phyloP scores from a whole-genome alignment of 2,329 filamentous ascomycete genomes.

The Pestalotiopsis sp. region DNA sequence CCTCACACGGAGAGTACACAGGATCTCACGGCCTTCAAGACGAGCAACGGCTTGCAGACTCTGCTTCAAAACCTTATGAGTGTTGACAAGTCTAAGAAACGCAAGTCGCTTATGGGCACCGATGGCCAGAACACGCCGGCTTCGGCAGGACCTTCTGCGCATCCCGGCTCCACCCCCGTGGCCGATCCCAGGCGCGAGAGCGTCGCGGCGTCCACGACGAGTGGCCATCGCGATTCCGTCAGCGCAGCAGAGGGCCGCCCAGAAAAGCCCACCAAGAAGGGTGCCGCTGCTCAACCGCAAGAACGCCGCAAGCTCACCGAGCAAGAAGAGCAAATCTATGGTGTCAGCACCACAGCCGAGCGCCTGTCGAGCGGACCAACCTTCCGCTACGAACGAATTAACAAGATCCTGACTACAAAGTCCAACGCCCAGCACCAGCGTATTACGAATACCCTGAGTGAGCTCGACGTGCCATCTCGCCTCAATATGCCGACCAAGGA shows the following conservation, averaged over 20 bases:
- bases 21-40: conserved; percentile 78
- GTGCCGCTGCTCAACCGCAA: conserved; percentile 40
- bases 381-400: conserved; percentile 84
- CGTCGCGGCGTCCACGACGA: conserved; percentile 47
- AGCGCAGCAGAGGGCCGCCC: conserved; percentile 40
- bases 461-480: conserved; percentile 71
- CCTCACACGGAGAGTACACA: conserved; percentile 60
- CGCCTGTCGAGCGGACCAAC: conserved; percentile 83
- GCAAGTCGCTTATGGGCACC: conserved; percentile 66
- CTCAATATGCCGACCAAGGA: conserved; percentile 75
- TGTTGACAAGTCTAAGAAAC: conserved; percentile 88
- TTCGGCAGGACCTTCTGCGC: conserved; percentile 33
- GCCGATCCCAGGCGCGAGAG: conserved; percentile 54
- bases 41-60: conserved; percentile 76
- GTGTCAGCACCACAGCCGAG: conserved; percentile 79
- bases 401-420: conserved; percentile 78
- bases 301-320: conserved; percentile 73
- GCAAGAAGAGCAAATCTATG: conserved; percentile 78
- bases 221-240: conserved; percentile 47
- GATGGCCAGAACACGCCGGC: conserved; percentile 54
- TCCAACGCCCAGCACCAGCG: conserved; percentile 75
- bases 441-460: conserved; percentile 71
- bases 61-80: conserved; percentile 82
- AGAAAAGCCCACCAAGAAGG: conserved; percentile 52
- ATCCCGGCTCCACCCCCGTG: conserved; percentile 36